phyloP scores from a whole-genome alignment of 306 rosid genomes.

The Lotus japonicus region DNA sequence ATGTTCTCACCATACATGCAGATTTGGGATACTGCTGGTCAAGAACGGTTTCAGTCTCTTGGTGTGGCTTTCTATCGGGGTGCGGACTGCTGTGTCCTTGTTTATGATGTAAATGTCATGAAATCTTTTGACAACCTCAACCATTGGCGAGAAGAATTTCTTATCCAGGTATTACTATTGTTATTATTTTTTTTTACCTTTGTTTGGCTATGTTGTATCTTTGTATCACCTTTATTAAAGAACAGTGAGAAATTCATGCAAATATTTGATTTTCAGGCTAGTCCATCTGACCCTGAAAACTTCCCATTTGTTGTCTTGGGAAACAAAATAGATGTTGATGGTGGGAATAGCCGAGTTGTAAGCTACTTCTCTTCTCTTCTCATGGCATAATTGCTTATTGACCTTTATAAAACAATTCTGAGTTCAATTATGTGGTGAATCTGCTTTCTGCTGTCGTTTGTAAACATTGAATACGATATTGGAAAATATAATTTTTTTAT shows the following conservation, averaged over 20 bases:
- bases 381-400: neutral
- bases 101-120: conserved; percentile 93
- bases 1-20: conserved; percentile 16
- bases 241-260: conserved; percentile 1
- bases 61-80: conserved; percentile 99
- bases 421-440: neutral
- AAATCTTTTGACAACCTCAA: conserved; percentile 95
- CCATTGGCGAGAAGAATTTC: conserved; percentile 98
- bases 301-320: conserved; percentile 99
- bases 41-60: conserved; percentile 97
- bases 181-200: neutral
- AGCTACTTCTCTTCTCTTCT: conserved; percentile 24
- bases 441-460: neutral
- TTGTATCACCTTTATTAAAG: neutral
- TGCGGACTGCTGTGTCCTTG: conserved; percentile 99
- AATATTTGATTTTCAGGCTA: conserved; percentile 65
- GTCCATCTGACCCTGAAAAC: conserved; percentile 98
- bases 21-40: conserved; percentile 99
- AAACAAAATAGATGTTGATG: conserved; percentile 95
- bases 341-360: conserved; percentile 97
- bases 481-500: no score
- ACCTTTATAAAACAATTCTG: neutral
- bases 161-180: conserved; percentile 63
- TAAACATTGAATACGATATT: no score
- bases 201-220: neutral